Evolutionary conservation across 2,329 filamentous ascomycete species (phyloP).

Genomic region (Aspergillus cejpii): DNA sequence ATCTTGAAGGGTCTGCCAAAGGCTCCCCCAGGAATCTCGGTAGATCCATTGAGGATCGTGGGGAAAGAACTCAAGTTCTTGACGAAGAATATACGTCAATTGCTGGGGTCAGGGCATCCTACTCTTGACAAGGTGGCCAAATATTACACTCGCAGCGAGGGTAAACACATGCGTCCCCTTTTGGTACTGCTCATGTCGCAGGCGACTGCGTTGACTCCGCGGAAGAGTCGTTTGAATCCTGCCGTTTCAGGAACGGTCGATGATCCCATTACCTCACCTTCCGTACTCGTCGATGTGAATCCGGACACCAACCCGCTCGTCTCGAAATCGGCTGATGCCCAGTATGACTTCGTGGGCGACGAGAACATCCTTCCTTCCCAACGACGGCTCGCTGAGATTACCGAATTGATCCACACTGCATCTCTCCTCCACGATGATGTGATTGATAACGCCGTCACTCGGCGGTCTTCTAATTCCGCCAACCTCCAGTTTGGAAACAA

Average conservation of each 20-base stretch:
- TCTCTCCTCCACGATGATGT: constrained; percentile 97
- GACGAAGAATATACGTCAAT: constrained; percentile 83
- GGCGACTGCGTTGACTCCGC: constrained; percentile 77
- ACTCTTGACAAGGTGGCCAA: constrained; percentile 92
- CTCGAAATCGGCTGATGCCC: constrained; percentile 35
- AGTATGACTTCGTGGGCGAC: constrained; percentile 41
- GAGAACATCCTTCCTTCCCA: constrained; percentile 79
- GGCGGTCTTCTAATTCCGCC: constrained; percentile 76
- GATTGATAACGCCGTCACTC: constrained; percentile 82
- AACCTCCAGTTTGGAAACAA: constrained; percentile 98
- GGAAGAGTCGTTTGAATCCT: constrained; percentile 41
- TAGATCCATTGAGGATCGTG: constrained; percentile 83
- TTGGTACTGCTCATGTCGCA: constrained; percentile 95
- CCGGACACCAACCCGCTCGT: constrained; percentile 57
- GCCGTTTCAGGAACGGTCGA: constrained; percentile 45
- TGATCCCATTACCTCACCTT: constrained; percentile 53
- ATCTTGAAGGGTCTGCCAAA: constrained; percentile 41
- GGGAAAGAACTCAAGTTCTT: constrained; percentile 96
- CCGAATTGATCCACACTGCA: constrained; percentile 93
- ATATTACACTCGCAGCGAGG: constrained; percentile 95
- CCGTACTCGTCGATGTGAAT: constrained; percentile 72
- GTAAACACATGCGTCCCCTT: constrained; percentile 91
- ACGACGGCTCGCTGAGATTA: constrained; percentile 87
- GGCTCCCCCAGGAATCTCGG: constrained; percentile 53
- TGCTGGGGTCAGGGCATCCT: constrained; percentile 91